A percentile compares a stretch with the other conserved stretches of the same genome.
These are phyloP conservation scores for Globisporangium radiosum DNA, from an alignment of 352 stramenopile species.

Conservation along the genomic window DNA sequence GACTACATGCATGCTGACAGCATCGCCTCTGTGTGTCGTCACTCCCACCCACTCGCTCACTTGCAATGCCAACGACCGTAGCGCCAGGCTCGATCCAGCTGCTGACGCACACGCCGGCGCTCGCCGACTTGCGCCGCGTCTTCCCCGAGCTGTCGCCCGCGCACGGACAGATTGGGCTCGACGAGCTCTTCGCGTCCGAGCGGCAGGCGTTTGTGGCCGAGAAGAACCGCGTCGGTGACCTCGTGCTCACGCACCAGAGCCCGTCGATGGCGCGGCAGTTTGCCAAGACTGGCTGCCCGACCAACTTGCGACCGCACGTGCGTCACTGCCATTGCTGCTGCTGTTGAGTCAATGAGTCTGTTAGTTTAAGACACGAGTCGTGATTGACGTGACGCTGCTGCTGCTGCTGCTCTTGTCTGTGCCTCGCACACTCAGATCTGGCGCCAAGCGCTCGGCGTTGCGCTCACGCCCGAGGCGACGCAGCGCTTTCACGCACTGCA, in stretches of 20 bases:
- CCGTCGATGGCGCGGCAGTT: conserved; percentile 70
- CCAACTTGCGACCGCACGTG: conserved; percentile 47
- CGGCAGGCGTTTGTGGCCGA: conserved; percentile 47
- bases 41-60: too few species aligned
- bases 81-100: conserved; percentile 52
- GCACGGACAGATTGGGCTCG: conserved; percentile 53
- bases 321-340: neutral
- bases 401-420: neutral
- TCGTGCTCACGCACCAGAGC: conserved; percentile 55
- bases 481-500: conserved; percentile 47
- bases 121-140: conserved; percentile 30
- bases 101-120: conserved; percentile 35
- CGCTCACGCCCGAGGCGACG: conserved; percentile 23
- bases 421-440: conserved; percentile 27
- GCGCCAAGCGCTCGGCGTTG: conserved; percentile 41
- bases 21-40: neutral
- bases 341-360: neutral
- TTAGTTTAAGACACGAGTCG: neutral
- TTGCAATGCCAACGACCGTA: neutral
- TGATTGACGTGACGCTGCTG: neutral
- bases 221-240: conserved; percentile 60
- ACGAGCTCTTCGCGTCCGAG: conserved; percentile 52
- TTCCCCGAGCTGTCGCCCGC: conserved; percentile 48
- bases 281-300: conserved; percentile 65
- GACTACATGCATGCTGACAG: neutral